Percentiles rank a stretch among this genome's conserved stretches.
These are phyloP conservation scores for Terfezia boudieri DNA, from an alignment of 495 filamentous ascomycete species.

Conservation along the genomic window DNA sequence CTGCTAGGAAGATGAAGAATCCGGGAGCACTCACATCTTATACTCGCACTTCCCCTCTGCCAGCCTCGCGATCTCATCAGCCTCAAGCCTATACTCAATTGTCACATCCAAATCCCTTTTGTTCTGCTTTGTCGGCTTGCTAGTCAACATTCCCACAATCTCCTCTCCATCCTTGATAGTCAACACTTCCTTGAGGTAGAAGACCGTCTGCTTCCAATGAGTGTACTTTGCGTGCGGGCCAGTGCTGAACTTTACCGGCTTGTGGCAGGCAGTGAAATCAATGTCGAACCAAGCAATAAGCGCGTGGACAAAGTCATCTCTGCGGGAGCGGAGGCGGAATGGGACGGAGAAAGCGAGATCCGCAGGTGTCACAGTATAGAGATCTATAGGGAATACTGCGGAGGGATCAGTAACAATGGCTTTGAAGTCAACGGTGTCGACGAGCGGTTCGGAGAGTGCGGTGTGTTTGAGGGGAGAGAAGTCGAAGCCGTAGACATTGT, in stretches of 20 bases:
- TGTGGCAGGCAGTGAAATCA: slow-evolving; percentile 41
- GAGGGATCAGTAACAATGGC: slow-evolving; percentile 60
- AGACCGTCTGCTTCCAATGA: slow-evolving; percentile 89
- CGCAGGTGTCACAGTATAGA: slow-evolving; percentile 49
- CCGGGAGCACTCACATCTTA: slow-evolving; percentile 48
- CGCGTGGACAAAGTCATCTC: slow-evolving; percentile 43
- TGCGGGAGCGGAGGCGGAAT: slow-evolving; percentile 30
- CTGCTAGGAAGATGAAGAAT: background rate
- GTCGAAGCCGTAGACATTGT: slow-evolving; percentile 96
- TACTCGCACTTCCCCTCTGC: slow-evolving; percentile 56
- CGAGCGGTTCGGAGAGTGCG: slow-evolving; percentile 63
- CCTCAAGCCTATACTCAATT: slow-evolving; percentile 60
- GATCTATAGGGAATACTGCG: slow-evolving; percentile 52
- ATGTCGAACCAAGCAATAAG: slow-evolving; percentile 64
- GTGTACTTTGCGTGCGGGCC: slow-evolving; percentile 81
- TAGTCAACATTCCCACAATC: slow-evolving; percentile 47
- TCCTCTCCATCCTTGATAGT: slow-evolving; percentile 60
- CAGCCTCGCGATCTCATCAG: slow-evolving; percentile 41
- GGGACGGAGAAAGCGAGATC: slow-evolving; percentile 57
- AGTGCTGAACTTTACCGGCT: slow-evolving; percentile 46
- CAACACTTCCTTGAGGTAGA: slow-evolving; percentile 66
- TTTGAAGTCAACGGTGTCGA: slow-evolving; percentile 61
- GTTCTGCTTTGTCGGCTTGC: slow-evolving; percentile 83
- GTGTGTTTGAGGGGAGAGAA: slow-evolving; percentile 72
- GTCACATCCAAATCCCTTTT: slow-evolving; percentile 82